Evolutionary conservation across 2,329 filamentous ascomycete genomes (phyloP), one percentile per base, ranked within the genome.

Genomic region (Talaromyces islandicus): DNA sequence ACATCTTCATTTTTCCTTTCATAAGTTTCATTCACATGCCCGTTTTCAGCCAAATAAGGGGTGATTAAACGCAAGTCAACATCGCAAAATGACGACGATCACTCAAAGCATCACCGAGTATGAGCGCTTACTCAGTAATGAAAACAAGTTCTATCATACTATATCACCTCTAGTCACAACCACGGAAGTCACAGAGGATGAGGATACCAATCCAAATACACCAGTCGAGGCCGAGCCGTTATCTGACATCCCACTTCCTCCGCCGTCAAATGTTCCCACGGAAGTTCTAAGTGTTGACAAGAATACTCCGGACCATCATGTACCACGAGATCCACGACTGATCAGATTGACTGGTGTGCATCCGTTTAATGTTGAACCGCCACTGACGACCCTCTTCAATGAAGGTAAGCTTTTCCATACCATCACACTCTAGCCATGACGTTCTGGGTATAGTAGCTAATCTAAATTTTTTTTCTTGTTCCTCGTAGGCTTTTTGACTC

Each of bases 301-400:
- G 64, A 88, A 89, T 63, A 97, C 92, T 0, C 92, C 92, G 9
- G 92, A 97, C 70, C 80, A 76, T 65, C 90, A 93, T 78, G 89
- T 97, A 21, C 82, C 87, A 24, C 83, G 92, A 71, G 92, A 96
- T 75, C 81, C 88, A 0, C 83, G 92, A 46, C 80, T 97, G 17
- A 94, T 97, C 64, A 84, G 92, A 56, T 79, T 97, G 14, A 97
- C 92, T 11, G 92, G 92, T 25, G 83, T 90, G 6, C 92, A 96
- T 73, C 92, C 92, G 0, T 96, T 95, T 79, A 97, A 97, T 67
- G 88, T 90, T 54, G 92, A 97, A 75, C 84, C 92, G 10, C 92
- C 92, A 0, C 77, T 97, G 9, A 90, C 85, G 58, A 85, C 86
- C 17, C 79, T 96, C 0, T 96, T 87, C 73, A 83, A 93, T 60